Percentiles rank a stretch among this genome's conserved stretches.
phyloP scores from a whole-genome alignment of 2,329 filamentous ascomycete species.

The Fonsecaea monophora region DNA sequence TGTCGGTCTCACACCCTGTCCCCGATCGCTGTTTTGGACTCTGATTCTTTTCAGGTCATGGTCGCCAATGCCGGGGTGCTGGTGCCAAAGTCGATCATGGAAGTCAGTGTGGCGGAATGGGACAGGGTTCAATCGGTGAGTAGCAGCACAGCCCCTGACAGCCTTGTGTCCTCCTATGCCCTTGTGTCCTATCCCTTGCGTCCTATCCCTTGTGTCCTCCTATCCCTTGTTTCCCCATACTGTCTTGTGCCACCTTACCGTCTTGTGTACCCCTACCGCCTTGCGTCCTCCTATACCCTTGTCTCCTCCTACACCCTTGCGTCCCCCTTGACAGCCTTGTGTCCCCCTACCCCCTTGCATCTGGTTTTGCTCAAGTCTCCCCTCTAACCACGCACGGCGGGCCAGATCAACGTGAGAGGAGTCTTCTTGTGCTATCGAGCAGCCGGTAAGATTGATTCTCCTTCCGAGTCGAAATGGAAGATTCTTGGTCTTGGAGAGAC shows the following conservation, averaged over 20 bases:
- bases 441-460: conserved; percentile 10
- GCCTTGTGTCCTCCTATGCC: too few relatives aligned
- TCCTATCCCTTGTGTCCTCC: neutral
- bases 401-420: conserved; percentile 20
- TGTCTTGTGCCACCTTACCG: too few relatives aligned
- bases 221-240: too few relatives aligned
- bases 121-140: conserved; percentile 14
- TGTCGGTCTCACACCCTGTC: neutral
- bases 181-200: too few relatives aligned
- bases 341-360: too few relatives aligned
- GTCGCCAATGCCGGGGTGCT: conserved; percentile 20
- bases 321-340: too few relatives aligned
- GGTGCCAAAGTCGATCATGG: conserved; percentile 11
- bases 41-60: conserved; percentile 14
- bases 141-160: neutral
- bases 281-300: too few relatives aligned
- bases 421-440: conserved; percentile 20
- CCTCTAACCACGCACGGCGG: neutral
- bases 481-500: too few relatives aligned
- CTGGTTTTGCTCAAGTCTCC: too few relatives aligned
- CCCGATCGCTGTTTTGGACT: neutral
- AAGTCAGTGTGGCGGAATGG: conserved; percentile 20
- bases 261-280: too few relatives aligned
- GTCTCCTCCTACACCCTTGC: too few relatives aligned
- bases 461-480: too few relatives aligned